These are phyloP conservation scores for Quercus robur DNA, from an alignment of 306 rosid species.

Conservation along the genomic window DNA sequence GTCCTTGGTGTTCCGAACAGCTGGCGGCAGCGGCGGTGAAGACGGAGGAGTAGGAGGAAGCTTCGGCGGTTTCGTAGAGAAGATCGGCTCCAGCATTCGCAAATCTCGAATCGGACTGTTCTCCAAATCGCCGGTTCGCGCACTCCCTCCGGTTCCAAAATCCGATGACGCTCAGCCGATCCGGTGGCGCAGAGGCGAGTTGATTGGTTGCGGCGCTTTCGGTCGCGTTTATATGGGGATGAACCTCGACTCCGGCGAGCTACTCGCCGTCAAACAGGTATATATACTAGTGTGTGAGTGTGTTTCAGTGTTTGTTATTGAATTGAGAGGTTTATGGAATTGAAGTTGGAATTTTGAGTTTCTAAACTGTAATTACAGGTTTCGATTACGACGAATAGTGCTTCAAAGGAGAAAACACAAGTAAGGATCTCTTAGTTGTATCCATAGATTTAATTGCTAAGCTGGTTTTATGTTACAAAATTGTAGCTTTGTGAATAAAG, in stretches of 20 bases:
- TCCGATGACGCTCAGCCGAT: slow-evolving; percentile 46
- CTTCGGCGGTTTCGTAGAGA: slow-evolving; percentile 62
- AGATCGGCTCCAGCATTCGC: slow-evolving; percentile 71
- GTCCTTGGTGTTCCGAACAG: slow-evolving; percentile 55
- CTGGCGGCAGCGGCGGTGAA: slow-evolving; percentile 33
- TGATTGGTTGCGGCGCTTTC: slow-evolving; percentile 89
- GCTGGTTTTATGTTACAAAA: background rate
- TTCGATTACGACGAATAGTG: slow-evolving; percentile 63
- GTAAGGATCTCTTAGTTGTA: slow-evolving; percentile 21
- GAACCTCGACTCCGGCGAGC: slow-evolving; percentile 97
- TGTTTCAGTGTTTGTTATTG: background rate
- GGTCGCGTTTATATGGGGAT: slow-evolving; percentile 92
- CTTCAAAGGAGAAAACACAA: slow-evolving; percentile 79
- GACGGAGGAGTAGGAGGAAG: slow-evolving; percentile 12
- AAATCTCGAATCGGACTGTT: slow-evolving; percentile 70
- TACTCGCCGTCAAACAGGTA: slow-evolving; percentile 87
- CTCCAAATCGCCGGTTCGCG: slow-evolving; percentile 38
- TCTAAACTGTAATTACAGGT: slow-evolving; percentile 44
- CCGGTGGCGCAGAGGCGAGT: slow-evolving; percentile 90
- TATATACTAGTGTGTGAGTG: background rate
- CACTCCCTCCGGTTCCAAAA: slow-evolving; percentile 34
- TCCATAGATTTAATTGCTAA: background rate
- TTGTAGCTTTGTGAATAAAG: background rate
- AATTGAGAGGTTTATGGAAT: background rate
- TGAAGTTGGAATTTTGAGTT: background rate